Evolutionary conservation across 108 stramenopile species (phyloP).

Genomic region (Stephanodiscus minutulus): DNA sequence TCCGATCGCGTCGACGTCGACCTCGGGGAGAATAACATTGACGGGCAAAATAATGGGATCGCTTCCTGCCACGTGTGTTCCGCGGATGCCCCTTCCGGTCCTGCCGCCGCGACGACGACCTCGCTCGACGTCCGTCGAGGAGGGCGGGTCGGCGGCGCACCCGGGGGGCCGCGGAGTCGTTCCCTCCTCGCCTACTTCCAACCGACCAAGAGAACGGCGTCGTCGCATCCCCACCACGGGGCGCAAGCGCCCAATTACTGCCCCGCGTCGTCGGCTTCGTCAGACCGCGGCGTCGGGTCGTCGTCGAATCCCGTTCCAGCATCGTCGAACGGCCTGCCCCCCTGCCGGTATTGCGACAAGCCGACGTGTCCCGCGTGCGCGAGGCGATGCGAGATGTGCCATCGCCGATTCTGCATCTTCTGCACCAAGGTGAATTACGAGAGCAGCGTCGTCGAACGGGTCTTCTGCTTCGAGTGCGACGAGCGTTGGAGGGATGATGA

Average conservation of each 20-base stretch:
- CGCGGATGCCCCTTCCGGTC: not conserved
- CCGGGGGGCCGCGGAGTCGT: not conserved
- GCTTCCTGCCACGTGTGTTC: constrained; percentile 5
- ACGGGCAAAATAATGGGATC: not conserved
- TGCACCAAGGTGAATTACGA: constrained; percentile 21
- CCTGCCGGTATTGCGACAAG: constrained; percentile 11
- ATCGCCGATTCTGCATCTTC: constrained; percentile 1
- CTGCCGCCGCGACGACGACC: not conserved
- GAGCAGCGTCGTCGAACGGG: not conserved
- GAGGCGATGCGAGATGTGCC: constrained; percentile 4
- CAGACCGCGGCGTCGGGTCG: not conserved
- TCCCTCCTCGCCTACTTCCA: constrained; percentile 8
- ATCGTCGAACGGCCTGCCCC: not conserved
- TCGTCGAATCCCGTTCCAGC: not conserved
- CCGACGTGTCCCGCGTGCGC: not conserved
- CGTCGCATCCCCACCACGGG: not conserved
- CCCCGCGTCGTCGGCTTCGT: not conserved
- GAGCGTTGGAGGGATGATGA: not conserved
- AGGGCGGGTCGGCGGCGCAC: not conserved
- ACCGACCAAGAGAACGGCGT: constrained; percentile 1
- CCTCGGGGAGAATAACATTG: not conserved
- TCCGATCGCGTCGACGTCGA: not conserved
- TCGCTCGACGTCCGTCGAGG: not conserved
- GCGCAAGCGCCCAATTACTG: not conserved
- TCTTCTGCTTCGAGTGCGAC: constrained; percentile 12